Evolutionary conservation across 371 early-diverging fungal species (phyloP), one percentile per base, ranked within the genome.

Genomic region (Mucor ambiguus): DNA sequence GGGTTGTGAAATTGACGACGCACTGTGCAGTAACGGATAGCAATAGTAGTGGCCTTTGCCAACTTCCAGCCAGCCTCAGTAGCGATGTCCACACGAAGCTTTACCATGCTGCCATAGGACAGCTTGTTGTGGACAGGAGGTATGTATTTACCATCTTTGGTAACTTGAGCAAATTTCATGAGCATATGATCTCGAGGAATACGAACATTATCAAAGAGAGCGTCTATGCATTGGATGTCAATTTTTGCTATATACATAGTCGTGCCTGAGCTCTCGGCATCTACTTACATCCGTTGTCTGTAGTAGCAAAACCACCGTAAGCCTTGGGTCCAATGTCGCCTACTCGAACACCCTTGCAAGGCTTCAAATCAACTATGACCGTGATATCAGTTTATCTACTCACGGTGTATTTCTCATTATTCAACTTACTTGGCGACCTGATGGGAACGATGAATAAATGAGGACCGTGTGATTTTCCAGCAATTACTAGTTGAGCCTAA

Each of bases 311-410:
- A 14, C 87, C 87, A 26, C 86, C 86, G 64, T 87, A 87, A 0
- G 87, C 79, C 80, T 95, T 95, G 24, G 94, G 90, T 2, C 96
- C 96, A 76, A 95, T 90, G 63, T 96, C 96, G 18, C 95, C 96
- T 24, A 94, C 93, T 7, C 82, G 86, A 48, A 96, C 87, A 20
- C 95, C 95, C n/a, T 91, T 84, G 57, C 74, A 64, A 62, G 91
- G 85, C 58, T 78, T 80, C 74, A 91, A 92, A 61, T 89, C 89
- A 48, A 83, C 81, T 79, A 66, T 8, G 3, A 22, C 4, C 46
- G 20, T 24, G 0, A 7, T 30, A 44, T 37, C 35, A 33, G 4
- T 18, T 14, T 28, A 20, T 38, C 4, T 4, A 37, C 37, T 1
- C 37, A 37, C 28, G 9, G 43, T 60, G 16, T 32, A 32, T 29